Conservation (phyloP, 306 rosid genomes). For the Leucaena leucocephala region DNA sequence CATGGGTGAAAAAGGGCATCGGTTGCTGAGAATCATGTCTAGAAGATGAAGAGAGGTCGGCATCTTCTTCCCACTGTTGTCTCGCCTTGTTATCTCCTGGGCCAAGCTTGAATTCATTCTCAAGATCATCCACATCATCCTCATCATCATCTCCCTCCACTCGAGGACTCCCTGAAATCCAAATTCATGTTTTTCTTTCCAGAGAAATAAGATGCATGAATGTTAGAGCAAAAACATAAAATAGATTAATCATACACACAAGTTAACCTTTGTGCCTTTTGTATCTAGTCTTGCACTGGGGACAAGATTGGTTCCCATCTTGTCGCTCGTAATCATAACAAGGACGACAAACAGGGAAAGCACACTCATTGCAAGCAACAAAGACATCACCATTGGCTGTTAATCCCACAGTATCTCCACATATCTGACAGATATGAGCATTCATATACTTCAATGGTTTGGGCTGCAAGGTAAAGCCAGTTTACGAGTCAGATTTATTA, state of each 20-base stretch:
- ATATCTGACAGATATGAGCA: slow-evolving; percentile 89
- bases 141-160: slow-evolving; percentile 98
- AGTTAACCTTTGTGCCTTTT: slow-evolving; percentile 82
- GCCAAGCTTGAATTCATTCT: slow-evolving; percentile 75
- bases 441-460: slow-evolving; percentile 82
- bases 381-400: slow-evolving; percentile 80
- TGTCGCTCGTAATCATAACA: slow-evolving; percentile 94
- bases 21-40: slow-evolving; percentile 90
- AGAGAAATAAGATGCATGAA: not conserved
- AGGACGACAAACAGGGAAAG: slow-evolving; percentile 91
- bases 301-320: slow-evolving; percentile 93
- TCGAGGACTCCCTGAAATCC: slow-evolving; percentile 83
- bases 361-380: slow-evolving; percentile 98
- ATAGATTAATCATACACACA: not conserved
- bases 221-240: not conserved
- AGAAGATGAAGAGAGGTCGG: slow-evolving; percentile 80
- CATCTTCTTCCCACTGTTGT: slow-evolving; percentile 75
- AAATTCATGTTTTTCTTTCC: slow-evolving; percentile 29
- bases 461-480: slow-evolving; percentile 52
- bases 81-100: slow-evolving; percentile 62
- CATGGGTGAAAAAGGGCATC: slow-evolving; percentile 61
- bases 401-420: slow-evolving; percentile 82
- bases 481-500: slow-evolving; percentile 25
- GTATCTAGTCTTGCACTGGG: slow-evolving; percentile 97
- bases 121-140: slow-evolving; percentile 85